Evolutionary conservation across 768 basidiomycete genomes (phyloP), one percentile per base, ranked within the genome.

Genomic region (Boletales sp.): DNA sequence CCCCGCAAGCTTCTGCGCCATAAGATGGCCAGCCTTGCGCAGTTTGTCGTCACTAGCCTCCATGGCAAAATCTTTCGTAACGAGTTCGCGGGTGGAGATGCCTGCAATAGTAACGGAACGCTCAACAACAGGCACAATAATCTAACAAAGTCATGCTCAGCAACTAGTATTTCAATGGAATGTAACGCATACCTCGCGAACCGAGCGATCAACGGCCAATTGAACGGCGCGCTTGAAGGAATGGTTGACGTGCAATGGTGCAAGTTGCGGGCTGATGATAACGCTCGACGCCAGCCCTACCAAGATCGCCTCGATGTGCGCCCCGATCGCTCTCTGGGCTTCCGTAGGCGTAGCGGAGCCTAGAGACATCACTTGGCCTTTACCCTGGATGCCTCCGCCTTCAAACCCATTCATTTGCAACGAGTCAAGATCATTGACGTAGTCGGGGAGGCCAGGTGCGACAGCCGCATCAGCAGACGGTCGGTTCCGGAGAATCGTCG

Each of bases 101-200:
- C 94, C 93, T 11, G 95, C 95, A 56, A 99, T 98, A 1, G 97
- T 98, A 19, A 97, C 97, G 18, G 94, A 97, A 45, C 97, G 83
- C 61, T 99, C 97, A 19, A 99, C 94, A 45, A 99, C 95, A 6
- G 97, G 97, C 15, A 94, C 75, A 58, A 99, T 94, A 51, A 98
- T 97, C 86, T 93, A 40, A 39, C 45, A 52, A 40, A 21, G 53
- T 5, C 39, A 46, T 21, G 45, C 43, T 42, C 45, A 24, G 24
- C 4, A 27, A 44, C n/a, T 1, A 21, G 38, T 19, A 24, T 12
- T 11, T 19, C 14, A 29, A 18, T 6, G 21, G 53, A 15, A 24
- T 1, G 12, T 13, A 40, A 46, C 4, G 52, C 72, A 64, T 60
- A 92, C 91, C 76, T 99, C 97, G 54, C 97, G 86, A 48, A 98